Conservation (phyloP, 192 early-diverging fungal genomes). For the Backusella luteola region DNA sequence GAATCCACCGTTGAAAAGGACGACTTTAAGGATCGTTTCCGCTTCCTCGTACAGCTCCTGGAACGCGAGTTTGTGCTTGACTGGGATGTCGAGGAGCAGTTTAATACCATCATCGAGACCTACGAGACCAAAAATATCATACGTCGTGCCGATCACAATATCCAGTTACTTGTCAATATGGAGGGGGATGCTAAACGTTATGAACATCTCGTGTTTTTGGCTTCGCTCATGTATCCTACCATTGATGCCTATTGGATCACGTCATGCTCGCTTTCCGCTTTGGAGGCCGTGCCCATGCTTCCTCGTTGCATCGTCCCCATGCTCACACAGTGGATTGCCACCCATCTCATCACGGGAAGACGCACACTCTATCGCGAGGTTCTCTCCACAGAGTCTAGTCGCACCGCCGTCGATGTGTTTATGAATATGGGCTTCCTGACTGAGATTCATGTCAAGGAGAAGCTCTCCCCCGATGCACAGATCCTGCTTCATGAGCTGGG, state of each 20-base stretch:
- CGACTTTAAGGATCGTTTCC: conserved; percentile 35
- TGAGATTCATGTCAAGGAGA: conserved; percentile 30
- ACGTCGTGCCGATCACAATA: conserved; percentile 3
- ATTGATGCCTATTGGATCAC: conserved; percentile 40
- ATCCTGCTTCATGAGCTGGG: conserved; percentile 35
- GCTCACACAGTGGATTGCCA: conserved; percentile 40
- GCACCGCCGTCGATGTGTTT: conserved; percentile 32
- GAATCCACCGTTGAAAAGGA: conserved; percentile 17
- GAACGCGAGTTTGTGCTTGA: conserved; percentile 35
- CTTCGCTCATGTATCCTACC: conserved; percentile 38
- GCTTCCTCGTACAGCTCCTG: conserved; percentile 35
- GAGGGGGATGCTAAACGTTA: conserved; percentile 12
- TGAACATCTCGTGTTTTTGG: conserved; percentile 33
- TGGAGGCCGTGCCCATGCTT: conserved; percentile 34
- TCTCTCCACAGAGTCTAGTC: conserved; percentile 35
- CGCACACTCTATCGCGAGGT: conserved; percentile 41
- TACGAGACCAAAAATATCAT: conserved; percentile 19
- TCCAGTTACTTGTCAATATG: conserved; percentile 12
- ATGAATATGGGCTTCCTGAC: conserved; percentile 33
- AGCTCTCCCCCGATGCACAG: conserved; percentile 34
- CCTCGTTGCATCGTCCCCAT: conserved; percentile 38
- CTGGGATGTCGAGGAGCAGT: conserved; percentile 35
- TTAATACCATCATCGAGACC: conserved; percentile 7
- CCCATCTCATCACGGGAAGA: conserved; percentile 37
- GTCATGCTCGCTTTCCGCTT: conserved; percentile 37